phyloP scores from a whole-genome alignment of 2,329 filamentous ascomycete species.

The Celoporthe dispersa region DNA sequence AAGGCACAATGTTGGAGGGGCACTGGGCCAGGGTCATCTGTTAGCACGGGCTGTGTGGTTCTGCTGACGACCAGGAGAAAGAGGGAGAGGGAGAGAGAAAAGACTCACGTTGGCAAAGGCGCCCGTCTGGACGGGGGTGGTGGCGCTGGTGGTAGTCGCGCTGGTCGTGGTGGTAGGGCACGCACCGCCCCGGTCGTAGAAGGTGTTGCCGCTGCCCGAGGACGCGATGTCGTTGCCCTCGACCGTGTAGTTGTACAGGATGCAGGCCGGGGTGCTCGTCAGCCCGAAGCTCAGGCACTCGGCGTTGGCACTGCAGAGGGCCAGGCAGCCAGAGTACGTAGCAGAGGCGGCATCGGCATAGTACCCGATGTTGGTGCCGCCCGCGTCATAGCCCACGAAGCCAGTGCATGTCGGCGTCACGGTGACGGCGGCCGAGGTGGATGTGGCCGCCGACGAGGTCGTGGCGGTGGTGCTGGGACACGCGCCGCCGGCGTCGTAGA shows the following conservation, averaged over 20 bases:
- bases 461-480: slow-evolving; percentile 16
- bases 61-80: too few relatives aligned
- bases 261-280: slow-evolving; percentile 18
- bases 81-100: not conserved
- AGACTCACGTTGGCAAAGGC: slow-evolving; percentile 26
- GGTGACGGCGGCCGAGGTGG: slow-evolving; percentile 10
- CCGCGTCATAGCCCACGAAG: slow-evolving; percentile 23
- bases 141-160: slow-evolving; percentile 1
- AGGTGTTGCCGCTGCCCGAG: slow-evolving; percentile 24
- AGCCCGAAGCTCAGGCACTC: slow-evolving; percentile 28
- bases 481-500: slow-evolving; percentile 27
- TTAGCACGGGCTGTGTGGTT: not conserved
- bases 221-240: slow-evolving; percentile 25
- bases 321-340: slow-evolving; percentile 27
- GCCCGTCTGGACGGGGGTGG: slow-evolving; percentile 27
- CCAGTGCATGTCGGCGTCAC: slow-evolving; percentile 25
- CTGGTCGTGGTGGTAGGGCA: slow-evolving; percentile 24
- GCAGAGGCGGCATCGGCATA: slow-evolving; percentile 25
- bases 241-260: slow-evolving; percentile 26
- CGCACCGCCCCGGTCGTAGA: slow-evolving; percentile 26
- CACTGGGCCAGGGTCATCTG: slow-evolving; percentile 13
- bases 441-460: slow-evolving; percentile 7
- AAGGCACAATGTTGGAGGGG: slow-evolving; percentile 26
- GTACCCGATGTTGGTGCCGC: slow-evolving; percentile 26
- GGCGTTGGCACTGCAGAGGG: slow-evolving; percentile 21